Evolutionary conservation across 306 rosid genomes (phyloP), one percentile per base, ranked within the genome.

Genomic region (Abrus precatorius): DNA sequence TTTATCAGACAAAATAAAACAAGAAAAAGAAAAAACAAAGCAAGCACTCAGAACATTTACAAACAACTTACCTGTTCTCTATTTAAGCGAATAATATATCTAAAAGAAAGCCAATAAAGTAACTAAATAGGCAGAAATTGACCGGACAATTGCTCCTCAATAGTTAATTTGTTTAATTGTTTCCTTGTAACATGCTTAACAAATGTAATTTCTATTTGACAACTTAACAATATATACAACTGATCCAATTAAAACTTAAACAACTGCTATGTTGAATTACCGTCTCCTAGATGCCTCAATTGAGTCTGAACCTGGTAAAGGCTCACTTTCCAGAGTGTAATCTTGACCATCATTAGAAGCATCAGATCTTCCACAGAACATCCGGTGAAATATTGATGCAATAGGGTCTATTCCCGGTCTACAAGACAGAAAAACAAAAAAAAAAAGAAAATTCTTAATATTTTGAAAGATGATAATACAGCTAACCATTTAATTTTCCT

Each of bases 291-390:
- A 84, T 76, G 96, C 96, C 83, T 93, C 97, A 6, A 91, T 84
- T 56, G 97, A 92, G 70, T 93, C 97, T 32, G 97, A 93, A 79
- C 97, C 97, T 53, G 94, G 94, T 83, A 93, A 82, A 32, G 91
- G 84, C 52, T 90, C 87, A 70, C 89, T 84, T 69, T 86, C 94
- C 52, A 80, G 29, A 0, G 80, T 61, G 68, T 89, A 75, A 79
- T 80, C 93, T 73, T 89, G 84, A 44, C 75, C 83, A 69, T 82
- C 79, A 55, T 65, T 63, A 12, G 91, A 82, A 69, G 89, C 86
- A 79, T 85, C 88, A 57, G 81, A 85, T 81, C 97, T 93, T 87
- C 94, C 91, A 80, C 93, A 91, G 70, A 93, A 94, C 88, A 93
- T 65, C 72, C 94, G 90, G 76, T 91, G 92, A 81, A 89, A 89